Evolutionary conservation across 306 rosid species (phyloP).

Genomic region (Rosa rugosa): DNA sequence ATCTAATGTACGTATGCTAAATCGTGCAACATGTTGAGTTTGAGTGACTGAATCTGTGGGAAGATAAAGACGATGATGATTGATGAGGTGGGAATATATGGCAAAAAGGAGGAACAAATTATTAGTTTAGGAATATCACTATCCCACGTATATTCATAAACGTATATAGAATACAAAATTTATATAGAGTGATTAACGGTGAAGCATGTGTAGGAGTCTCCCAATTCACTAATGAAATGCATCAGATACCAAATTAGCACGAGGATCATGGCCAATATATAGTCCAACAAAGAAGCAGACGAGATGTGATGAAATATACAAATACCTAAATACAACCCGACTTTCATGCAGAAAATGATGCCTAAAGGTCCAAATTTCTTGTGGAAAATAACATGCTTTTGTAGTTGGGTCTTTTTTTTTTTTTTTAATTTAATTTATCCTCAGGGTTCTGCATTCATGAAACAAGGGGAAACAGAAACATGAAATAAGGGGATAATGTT

Average conservation of each 20-base stretch:
- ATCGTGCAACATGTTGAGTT: background rate
- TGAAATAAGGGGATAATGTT: background rate
- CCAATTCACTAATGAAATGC: background rate
- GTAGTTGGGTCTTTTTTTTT: background rate
- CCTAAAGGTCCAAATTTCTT: background rate
- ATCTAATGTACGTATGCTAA: background rate
- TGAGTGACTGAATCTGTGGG: too few species aligned
- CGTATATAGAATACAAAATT: background rate
- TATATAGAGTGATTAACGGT: slow-evolving; percentile 3
- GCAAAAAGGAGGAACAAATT: background rate
- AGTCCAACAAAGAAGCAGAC: background rate
- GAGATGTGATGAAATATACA: background rate
- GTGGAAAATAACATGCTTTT: background rate
- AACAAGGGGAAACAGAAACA: background rate
- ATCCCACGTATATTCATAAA: background rate
- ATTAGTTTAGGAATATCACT: background rate
- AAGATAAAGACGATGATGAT: background rate
- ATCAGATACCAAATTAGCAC: background rate
- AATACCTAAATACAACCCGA: background rate
- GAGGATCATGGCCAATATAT: background rate
- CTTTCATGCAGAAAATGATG: background rate
- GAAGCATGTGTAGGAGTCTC: slow-evolving; percentile 1
- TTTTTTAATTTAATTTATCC: background rate
- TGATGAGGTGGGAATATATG: background rate
- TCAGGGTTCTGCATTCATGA: background rate